Percentiles rank a stretch among this genome's conserved stretches.
These are phyloP conservation scores for Cercospora zeina DNA, from an alignment of 2,329 filamentous ascomycete species.

Conservation along the genomic window DNA sequence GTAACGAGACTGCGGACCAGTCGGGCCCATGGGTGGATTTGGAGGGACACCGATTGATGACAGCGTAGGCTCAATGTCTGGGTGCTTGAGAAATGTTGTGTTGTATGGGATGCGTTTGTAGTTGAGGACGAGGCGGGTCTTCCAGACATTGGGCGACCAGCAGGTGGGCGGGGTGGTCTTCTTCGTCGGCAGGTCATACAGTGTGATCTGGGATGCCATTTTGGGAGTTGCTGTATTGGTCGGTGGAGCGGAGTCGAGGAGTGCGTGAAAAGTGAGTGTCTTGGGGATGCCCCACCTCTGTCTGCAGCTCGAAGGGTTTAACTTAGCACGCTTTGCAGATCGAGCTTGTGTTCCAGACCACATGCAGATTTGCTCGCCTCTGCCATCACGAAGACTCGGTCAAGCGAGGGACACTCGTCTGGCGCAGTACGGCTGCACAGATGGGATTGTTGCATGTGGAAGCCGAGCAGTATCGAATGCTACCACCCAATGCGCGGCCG, in stretches of 20 bases:
- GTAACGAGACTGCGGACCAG: conserved; percentile 17
- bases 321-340: too few species aligned
- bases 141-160: conserved; percentile 72
- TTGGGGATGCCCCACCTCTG: too few species aligned
- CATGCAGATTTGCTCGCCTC: too few species aligned
- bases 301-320: too few species aligned
- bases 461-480: background rate
- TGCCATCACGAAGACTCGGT: too few species aligned
- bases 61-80: conserved; percentile 24
- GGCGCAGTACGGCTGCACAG: background rate
- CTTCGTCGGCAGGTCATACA: conserved; percentile 28
- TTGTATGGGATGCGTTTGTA: conserved; percentile 32
- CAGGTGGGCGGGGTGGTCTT: conserved; percentile 39
- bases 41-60: conserved; percentile 31
- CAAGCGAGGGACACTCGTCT: too few species aligned
- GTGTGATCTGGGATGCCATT: conserved; percentile 12
- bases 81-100: conserved; percentile 25
- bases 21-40: conserved; percentile 15
- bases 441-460: background rate
- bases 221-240: conserved; percentile 4
- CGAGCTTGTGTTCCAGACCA: too few species aligned
- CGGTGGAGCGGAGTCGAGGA: too few species aligned
- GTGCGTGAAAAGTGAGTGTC: background rate
- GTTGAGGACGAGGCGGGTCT: conserved; percentile 55
- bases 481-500: too few species aligned